Evolutionary conservation across 768 basidiomycete species (phyloP).

Genomic region (Vararia minispora): DNA sequence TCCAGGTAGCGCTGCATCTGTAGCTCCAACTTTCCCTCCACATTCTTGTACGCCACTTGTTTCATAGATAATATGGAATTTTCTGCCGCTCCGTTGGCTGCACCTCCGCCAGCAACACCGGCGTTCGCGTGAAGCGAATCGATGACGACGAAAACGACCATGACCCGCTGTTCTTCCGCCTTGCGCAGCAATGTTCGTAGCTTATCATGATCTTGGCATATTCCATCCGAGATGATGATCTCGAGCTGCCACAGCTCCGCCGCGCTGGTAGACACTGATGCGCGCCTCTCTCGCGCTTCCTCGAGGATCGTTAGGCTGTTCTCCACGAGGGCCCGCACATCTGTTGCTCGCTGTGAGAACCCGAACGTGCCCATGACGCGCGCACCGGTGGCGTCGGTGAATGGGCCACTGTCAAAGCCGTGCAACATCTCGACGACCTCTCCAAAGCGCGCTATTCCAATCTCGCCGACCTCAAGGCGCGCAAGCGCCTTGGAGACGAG

Average conservation of each 20-base stretch:
- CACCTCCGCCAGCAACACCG: constrained; percentile 6
- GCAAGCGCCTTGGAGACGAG: constrained; percentile 85
- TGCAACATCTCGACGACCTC: constrained; percentile 81
- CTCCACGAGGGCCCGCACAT: constrained; percentile 76
- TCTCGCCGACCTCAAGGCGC: constrained; percentile 91
- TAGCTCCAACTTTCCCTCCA: constrained; percentile 76
- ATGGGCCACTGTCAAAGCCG: constrained; percentile 70
- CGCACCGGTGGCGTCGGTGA: constrained; percentile 71
- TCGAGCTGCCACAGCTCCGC: constrained; percentile 94
- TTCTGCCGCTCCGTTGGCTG: constrained; percentile 21
- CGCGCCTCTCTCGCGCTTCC: constrained; percentile 59
- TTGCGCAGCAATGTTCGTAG: constrained; percentile 69
- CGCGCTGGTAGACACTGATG: constrained; percentile 48
- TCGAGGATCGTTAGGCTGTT: constrained; percentile 65
- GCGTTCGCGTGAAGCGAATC: constrained; percentile 67
- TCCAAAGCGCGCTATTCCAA: constrained; percentile 87
- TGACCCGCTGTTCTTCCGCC: constrained; percentile 82
- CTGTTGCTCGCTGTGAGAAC: constrained; percentile 84
- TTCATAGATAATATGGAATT: constrained; percentile 91
- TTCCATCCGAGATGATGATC: constrained; percentile 98
- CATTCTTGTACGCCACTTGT: constrained; percentile 76
- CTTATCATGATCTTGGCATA: constrained; percentile 90
- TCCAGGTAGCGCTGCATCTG: constrained; percentile 86
- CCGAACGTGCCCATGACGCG: constrained; percentile 76
- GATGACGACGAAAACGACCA: constrained; percentile 94